Percentiles rank a stretch among this genome's conserved stretches.
These are phyloP conservation scores for Boletus vermiculosoides DNA, from an alignment of 768 basidiomycete genomes.

Conservation along the genomic window DNA sequence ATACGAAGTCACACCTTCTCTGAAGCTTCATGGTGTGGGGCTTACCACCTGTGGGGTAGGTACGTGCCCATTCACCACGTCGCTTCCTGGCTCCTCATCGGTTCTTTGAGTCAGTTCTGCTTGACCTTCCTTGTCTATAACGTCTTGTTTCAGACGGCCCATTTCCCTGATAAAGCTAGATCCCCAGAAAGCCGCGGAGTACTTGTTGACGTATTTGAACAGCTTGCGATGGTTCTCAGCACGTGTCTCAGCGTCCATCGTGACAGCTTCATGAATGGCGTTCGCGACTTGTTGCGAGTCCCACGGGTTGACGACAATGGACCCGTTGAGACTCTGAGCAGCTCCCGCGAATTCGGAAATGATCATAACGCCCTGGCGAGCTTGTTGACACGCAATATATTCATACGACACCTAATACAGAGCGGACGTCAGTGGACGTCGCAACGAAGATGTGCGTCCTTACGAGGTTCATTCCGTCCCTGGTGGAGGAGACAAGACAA, in stretches of 20 bases:
- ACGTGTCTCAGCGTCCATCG: constrained; percentile 78
- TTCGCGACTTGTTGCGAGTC: constrained; percentile 98
- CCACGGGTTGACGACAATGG: constrained; percentile 98
- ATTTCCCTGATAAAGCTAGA: constrained; percentile 88
- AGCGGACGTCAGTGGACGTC: constrained; percentile 8
- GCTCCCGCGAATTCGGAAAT: constrained; percentile 98
- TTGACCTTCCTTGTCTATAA: constrained; percentile 35
- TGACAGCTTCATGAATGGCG: constrained; percentile 94
- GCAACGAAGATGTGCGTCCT: constrained; percentile 27
- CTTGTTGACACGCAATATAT: constrained; percentile 93
- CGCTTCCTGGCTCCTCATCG: constrained; percentile 38
- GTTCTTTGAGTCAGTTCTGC: constrained; percentile 35
- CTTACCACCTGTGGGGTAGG: constrained; percentile 36
- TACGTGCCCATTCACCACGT: constrained; percentile 40
- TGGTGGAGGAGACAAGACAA: constrained; percentile 90
- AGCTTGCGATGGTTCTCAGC: constrained; percentile 93
- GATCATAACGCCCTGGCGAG: constrained; percentile 94
- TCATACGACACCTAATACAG: constrained; percentile 90
- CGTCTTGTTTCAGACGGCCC: constrained; percentile 52
- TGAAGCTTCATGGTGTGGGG: constrained; percentile 31
- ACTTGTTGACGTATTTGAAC: constrained; percentile 95
- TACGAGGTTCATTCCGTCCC: constrained; percentile 99
- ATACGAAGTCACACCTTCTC: constrained; percentile 32
- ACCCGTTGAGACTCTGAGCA: constrained; percentile 92
- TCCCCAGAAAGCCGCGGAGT: constrained; percentile 91